phyloP scores from a whole-genome alignment of 78 protist species.

The Neovahlkampfia damariscottae region DNA sequence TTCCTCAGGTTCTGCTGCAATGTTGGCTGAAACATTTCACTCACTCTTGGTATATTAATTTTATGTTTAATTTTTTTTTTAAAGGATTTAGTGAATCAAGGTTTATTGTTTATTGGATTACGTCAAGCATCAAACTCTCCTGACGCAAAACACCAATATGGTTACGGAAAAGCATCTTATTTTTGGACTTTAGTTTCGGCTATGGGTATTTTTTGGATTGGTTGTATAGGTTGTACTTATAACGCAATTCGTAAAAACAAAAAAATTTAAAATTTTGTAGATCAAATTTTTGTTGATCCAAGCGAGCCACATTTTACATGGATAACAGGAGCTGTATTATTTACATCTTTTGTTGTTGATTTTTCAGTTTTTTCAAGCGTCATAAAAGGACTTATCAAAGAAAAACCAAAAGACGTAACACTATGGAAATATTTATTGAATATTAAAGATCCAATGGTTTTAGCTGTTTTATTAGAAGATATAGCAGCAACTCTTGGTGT shows the following conservation, averaged over 20 bases:
- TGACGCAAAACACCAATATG: neutral
- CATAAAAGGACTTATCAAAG: neutral
- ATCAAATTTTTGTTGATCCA: neutral
- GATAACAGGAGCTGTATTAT: neutral
- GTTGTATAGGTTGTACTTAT: neutral
- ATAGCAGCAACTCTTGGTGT: neutral
- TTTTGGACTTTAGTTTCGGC: neutral
- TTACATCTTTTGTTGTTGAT: neutral
- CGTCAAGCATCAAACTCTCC: neutral
- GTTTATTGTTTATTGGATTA: neutral
- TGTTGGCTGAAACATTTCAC: neutral
- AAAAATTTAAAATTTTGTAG: too few species aligned
- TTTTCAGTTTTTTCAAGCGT: neutral
- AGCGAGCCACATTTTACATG: neutral
- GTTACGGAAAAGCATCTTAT: neutral
- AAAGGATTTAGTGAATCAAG: neutral
- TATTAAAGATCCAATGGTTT: neutral
- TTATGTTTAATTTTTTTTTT: too few species aligned
- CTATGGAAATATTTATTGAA: neutral
- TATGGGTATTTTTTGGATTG: neutral
- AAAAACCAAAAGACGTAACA: neutral
- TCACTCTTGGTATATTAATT: too few species aligned
- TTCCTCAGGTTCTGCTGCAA: constrained; percentile 1
- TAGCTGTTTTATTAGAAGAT: neutral
- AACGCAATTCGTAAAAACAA: neutral